A percentile compares a stretch with the other conserved stretches of the same genome.
These are phyloP conservation scores for Ophiostoma ips DNA, from an alignment of 2,329 filamentous ascomycete species.

Conservation along the genomic window DNA sequence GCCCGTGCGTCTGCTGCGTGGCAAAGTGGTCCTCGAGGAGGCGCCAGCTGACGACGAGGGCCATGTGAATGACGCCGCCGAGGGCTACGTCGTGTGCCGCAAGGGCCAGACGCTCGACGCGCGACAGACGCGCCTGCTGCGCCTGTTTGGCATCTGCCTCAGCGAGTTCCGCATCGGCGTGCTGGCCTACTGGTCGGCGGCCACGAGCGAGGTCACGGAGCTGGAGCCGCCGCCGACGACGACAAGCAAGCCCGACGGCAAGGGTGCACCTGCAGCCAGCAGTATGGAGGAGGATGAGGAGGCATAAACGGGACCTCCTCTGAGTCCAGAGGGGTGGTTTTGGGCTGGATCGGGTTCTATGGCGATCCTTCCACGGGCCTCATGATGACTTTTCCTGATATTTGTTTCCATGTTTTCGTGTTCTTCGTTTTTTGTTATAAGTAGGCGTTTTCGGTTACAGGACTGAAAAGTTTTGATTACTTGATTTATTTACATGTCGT, in stretches of 20 bases:
- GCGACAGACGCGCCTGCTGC: constrained; percentile 82
- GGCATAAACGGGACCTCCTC: too few species aligned
- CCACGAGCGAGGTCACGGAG: constrained; percentile 45
- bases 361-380: too few species aligned
- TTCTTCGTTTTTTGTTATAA: neutral
- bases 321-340: too few species aligned
- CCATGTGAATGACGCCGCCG: constrained; percentile 28
- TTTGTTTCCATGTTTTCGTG: neutral
- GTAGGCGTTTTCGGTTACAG: constrained; percentile 7
- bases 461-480: constrained; percentile 6
- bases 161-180: constrained; percentile 80
- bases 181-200: constrained; percentile 56
- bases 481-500: neutral
- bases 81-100: constrained; percentile 65
- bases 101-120: constrained; percentile 78
- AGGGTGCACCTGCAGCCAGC: neutral
- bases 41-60: constrained; percentile 31
- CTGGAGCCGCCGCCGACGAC: constrained; percentile 21
- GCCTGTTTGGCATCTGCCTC: constrained; percentile 82
- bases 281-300: constrained; percentile 6
- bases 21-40: constrained; percentile 60
- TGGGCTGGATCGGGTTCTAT: too few species aligned
- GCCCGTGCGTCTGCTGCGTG: constrained; percentile 77
- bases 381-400: too few species aligned
- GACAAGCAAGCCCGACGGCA: neutral